Evolutionary conservation across 2,329 filamentous ascomycete species (phyloP).

Genomic region (Monilinia vaccinii-corymbosi): DNA sequence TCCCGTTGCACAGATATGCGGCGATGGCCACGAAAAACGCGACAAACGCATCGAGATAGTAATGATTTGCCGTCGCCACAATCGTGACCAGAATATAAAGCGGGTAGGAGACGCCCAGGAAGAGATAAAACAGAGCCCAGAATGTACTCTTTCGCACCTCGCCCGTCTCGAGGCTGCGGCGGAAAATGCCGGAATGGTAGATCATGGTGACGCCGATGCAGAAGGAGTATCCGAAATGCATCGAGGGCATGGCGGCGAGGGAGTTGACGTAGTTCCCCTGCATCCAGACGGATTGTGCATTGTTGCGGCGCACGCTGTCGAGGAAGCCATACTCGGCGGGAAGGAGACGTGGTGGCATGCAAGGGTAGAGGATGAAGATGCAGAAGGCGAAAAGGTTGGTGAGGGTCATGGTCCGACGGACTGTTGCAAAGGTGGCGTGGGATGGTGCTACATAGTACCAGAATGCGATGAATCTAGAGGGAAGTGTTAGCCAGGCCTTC

Average conservation of each 20-base stretch:
- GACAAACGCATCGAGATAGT: slow-evolving; percentile 42
- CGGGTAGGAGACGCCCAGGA: slow-evolving; percentile 37
- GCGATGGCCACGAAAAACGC: slow-evolving; percentile 38
- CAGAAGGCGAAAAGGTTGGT: slow-evolving; percentile 45
- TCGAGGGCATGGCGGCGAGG: slow-evolving; percentile 41
- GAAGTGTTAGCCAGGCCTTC: neutral
- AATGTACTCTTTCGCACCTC: slow-evolving; percentile 34
- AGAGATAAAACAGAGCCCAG: slow-evolving; percentile 36
- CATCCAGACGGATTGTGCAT: slow-evolving; percentile 42
- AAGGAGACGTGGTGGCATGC: slow-evolving; percentile 43
- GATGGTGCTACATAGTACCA: slow-evolving; percentile 51
- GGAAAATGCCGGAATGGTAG: slow-evolving; percentile 42
- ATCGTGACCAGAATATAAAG: slow-evolving; percentile 39
- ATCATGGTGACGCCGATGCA: slow-evolving; percentile 43
- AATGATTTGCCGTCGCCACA: slow-evolving; percentile 46
- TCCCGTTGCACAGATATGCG: slow-evolving; percentile 38
- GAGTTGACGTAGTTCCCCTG: slow-evolving; percentile 41
- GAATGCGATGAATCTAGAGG: slow-evolving; percentile 49
- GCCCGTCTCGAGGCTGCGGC: slow-evolving; percentile 31
- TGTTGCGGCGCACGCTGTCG: slow-evolving; percentile 40
- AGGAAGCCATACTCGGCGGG: slow-evolving; percentile 40
- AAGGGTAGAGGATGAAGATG: slow-evolving; percentile 43
- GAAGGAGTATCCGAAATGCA: slow-evolving; percentile 48
- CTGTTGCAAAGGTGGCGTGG: slow-evolving; percentile 36
- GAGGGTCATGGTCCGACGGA: slow-evolving; percentile 41